Conservation (phyloP, 1,139 yeast species). For the Yamadazyma epiphylla region DNA sequence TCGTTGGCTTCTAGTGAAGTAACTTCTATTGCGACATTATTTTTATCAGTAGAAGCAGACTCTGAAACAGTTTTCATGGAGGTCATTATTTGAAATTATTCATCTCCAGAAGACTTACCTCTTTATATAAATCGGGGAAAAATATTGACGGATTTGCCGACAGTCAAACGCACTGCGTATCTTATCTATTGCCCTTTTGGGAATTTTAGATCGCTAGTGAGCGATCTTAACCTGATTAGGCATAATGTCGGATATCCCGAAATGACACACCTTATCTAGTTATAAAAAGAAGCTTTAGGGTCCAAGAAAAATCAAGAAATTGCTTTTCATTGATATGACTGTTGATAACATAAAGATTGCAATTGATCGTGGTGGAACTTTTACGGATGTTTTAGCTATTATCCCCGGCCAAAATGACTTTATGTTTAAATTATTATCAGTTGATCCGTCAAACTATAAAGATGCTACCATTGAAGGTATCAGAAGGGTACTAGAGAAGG, state of each 20-base stretch:
- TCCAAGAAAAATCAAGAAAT: background rate
- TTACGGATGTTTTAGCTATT: conserved; percentile 16
- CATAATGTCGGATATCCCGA: background rate
- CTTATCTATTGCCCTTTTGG: background rate
- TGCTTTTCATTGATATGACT: conserved; percentile 6
- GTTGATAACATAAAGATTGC: conserved; percentile 12
- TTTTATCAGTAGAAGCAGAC: background rate
- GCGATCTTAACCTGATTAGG: background rate
- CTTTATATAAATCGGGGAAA: background rate
- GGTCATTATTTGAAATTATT: background rate
- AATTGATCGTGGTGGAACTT: conserved; percentile 21
- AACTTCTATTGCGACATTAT: conserved; percentile 5
- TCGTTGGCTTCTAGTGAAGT: conserved; percentile 3
- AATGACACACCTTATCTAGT: background rate
- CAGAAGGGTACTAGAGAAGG: conserved; percentile 15
- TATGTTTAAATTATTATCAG: conserved; percentile 16
- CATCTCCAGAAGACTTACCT: background rate
- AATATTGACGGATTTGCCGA: too few relatives aligned
- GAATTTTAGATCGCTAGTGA: background rate
- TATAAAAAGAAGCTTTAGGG: background rate
- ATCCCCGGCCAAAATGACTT: conserved; percentile 10
- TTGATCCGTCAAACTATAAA: conserved; percentile 17
- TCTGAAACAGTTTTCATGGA: background rate
- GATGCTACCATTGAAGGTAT: conserved; percentile 21
- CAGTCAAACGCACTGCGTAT: too few relatives aligned